Base-by-base conservation (phyloP, 805 yeast species). In the Nadsonia fulvescens region DNA sequence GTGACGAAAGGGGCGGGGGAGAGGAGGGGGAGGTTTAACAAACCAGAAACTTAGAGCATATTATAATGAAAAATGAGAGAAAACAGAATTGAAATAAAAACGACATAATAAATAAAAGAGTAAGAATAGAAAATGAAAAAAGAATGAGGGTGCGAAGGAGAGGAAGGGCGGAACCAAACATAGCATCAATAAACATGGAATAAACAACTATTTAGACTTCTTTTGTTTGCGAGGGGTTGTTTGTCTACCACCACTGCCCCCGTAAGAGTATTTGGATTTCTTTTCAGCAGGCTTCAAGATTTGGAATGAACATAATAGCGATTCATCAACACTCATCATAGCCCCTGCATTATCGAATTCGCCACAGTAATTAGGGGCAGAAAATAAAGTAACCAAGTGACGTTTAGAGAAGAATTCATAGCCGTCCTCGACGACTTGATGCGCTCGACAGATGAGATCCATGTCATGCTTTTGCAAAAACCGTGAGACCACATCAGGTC, bases 261-360 rank as follows among this genome's bases (percentile, higher is more conserved):
- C 42, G 37, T 58, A 56, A 30, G 56, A 51, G 36, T 64, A 70
- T 52, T 76, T 75, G 36, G 77, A 73, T 56, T 81, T 81, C 66
- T 86, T 86, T 53, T 89, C 96, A 27, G 98, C 95, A 15, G 98
- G 98, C 56, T 89, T 89, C 52, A 86, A 68, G 45, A 86, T 89
- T 40, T 56, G 61, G 52, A 86, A 86, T 10, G 95, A 83, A 61
- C 98, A 86, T 44, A 86, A 63, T 46, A 86, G 66, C 53, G 86
- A 73, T 57, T 89, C 96, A 53, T 89, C 96, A 31, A 86, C 96
- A 45, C 91, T 71, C 98, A 86, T 86, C 96, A 89, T 89, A 21
- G 98, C 98, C 47, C 96, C 98, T 2, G 96, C 95, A 47, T 86
- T 86, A 54, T 86, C 98, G 49, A 86, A 86, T 54, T 89, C 96